Conservation (phyloP, 306 rosid genomes). For the Vigna nakashimae region DNA sequence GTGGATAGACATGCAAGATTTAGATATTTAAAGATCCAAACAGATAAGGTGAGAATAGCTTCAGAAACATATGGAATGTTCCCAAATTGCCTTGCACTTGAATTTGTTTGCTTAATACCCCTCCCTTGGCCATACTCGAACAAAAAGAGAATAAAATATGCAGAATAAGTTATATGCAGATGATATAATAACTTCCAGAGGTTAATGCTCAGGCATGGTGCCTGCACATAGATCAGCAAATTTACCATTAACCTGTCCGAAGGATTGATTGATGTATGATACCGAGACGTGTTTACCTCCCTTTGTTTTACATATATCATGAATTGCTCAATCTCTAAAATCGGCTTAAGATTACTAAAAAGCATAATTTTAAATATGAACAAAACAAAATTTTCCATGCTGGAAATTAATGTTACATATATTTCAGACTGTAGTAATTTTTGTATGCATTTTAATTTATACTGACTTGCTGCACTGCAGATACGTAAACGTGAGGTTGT, state of each 20-base stretch:
- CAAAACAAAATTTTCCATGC: neutral
- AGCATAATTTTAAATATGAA: conserved; percentile 10
- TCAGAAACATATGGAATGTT: conserved; percentile 8
- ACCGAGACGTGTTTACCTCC: conserved; percentile 5
- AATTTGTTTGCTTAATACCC: too few relatives aligned
- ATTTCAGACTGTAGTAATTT: conserved; percentile 10
- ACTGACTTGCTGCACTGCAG: conserved; percentile 53
- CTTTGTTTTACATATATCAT: neutral
- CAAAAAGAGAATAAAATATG: too few relatives aligned
- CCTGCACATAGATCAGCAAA: conserved; percentile 4
- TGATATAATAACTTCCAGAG: too few relatives aligned
- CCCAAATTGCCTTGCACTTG: too few relatives aligned
- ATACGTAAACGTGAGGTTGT: conserved; percentile 82
- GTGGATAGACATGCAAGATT: conserved; percentile 84
- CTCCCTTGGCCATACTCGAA: too few relatives aligned
- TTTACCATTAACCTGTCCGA: neutral
- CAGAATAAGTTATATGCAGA: too few relatives aligned
- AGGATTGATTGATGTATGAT: neutral
- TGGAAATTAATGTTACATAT: conserved; percentile 2
- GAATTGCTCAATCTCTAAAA: neutral
- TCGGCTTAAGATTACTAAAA: conserved; percentile 8
- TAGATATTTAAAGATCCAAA: conserved; percentile 64
- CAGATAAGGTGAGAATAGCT: conserved; percentile 70
- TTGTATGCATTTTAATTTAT: neutral
- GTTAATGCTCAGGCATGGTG: neutral